Percentiles rank a stretch among this genome's conserved stretches.
These are phyloP conservation scores for Baudoinia panamericana DNA, from an alignment of 495 filamentous ascomycete species.

Conservation along the genomic window DNA sequence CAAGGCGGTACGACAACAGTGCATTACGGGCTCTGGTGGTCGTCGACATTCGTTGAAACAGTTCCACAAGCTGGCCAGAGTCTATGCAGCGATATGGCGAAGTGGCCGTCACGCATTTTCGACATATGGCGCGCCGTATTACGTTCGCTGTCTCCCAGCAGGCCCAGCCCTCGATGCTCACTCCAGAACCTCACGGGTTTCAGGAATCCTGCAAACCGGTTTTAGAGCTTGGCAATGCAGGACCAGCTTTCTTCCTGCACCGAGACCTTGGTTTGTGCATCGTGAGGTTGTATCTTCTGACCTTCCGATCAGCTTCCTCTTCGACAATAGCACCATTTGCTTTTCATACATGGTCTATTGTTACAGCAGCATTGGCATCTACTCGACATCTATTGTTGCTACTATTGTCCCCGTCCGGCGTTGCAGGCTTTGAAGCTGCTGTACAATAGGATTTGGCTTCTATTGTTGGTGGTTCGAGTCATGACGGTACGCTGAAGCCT, in stretches of 20 bases:
- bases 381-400: background rate
- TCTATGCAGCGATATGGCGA: too few relatives aligned
- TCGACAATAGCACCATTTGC: constrained; percentile 10
- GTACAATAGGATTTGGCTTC: constrained; percentile 14
- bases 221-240: constrained; percentile 5
- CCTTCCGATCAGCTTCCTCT: background rate
- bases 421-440: background rate
- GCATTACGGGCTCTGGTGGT: too few relatives aligned
- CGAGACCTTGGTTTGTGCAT: background rate
- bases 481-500: constrained; percentile 1
- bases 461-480: background rate
- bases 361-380: background rate
- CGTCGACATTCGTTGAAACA: too few relatives aligned
- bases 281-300: constrained; percentile 7
- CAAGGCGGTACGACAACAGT: too few relatives aligned
- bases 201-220: background rate
- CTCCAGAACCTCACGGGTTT: constrained; percentile 1
- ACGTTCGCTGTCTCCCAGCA: too few relatives aligned
- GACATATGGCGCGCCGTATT: too few relatives aligned
- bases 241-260: background rate
- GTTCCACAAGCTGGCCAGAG: too few relatives aligned
- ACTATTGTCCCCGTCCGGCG: background rate
- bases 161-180: background rate
- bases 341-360: too few relatives aligned
- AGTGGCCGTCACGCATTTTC: too few relatives aligned